Evolutionary conservation across 1,284 basidiomycete species (phyloP), one percentile per base, ranked within the genome.

Genomic region (Leccinum cinnamomeum): DNA sequence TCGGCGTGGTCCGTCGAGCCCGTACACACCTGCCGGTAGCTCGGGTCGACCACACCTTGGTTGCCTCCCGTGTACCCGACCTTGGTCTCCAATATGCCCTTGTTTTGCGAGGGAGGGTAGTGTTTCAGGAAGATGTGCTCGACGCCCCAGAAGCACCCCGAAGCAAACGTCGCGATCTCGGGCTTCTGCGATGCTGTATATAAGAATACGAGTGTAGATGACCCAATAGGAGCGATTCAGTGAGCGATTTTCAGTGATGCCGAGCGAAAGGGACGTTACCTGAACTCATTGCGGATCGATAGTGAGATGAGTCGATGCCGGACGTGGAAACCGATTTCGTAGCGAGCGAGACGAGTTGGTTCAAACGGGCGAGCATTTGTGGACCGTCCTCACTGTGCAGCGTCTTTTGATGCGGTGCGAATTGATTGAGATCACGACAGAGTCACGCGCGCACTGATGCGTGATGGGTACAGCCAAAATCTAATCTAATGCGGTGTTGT

Each of bases 1-100:
- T 99, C 97, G 3, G 97, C 97, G 74, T 98, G 95, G 48, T 90
- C 85, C 1, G 97, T 98, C 16, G 77, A 69, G 3, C 95, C 95
- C 6, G 83, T 79, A 77, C 95, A 96, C 18, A 98, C 95, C 50
- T 87, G 79, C 56, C 80, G 77, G 75, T 98, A 98, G 59, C 79
- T 79, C 3, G 90, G 90, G 64, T 86, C 82, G 58, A 68, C 75
- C 14, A 78, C 77, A n/a, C 80, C 76, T 1, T 76, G 78, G 64
- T 84, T 81, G 20, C 93, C 93, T 8, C 93, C 93, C 0, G 90
- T 94, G 75, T 92, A 96, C 2, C 94, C 94, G 1, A 94, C 91
- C 10, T 81, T 74, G 0, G 91, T 91, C 70, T 84, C 87, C 66
- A 94, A 67, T 61, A 90, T 84, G 20, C 88, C 86, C 75, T 87